A percentile compares a stretch with the other conserved stretches of the same genome.
Evolutionary conservation across 179 eudicot genomes (phyloP).

Genomic region (Patellifolia procumbens): DNA sequence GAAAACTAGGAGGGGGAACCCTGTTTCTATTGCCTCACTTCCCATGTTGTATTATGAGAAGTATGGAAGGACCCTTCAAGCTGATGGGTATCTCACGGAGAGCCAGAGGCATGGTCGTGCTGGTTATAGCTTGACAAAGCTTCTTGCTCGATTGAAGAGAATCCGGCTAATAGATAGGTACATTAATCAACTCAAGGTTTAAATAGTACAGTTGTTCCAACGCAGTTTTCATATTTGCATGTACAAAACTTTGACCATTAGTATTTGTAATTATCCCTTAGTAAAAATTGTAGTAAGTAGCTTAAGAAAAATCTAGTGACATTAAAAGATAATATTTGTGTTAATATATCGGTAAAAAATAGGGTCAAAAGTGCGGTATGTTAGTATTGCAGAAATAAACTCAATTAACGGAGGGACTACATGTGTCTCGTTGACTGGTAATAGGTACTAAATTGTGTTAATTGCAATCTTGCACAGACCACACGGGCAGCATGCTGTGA

Average conservation of each 20-base stretch:
- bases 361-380: no score
- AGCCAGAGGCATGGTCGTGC: conserved; percentile 91
- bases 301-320: no score
- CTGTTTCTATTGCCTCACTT: conserved; percentile 83
- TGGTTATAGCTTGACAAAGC: conserved; percentile 89
- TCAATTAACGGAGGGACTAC: no score
- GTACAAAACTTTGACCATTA: no score
- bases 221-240: no score
- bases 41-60: conserved; percentile 76
- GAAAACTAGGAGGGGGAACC: conserved; percentile 57
- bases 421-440: neutral
- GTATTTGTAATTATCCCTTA: no score
- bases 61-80: conserved; percentile 70
- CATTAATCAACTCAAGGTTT: neutral
- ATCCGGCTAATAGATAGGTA: conserved; percentile 78
- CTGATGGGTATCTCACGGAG: conserved; percentile 89
- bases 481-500: conserved; percentile 61
- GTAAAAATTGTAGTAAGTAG: no score
- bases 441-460: neutral
- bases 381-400: no score
- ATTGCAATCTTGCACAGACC: conserved; percentile 42
- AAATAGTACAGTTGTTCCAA: no score
- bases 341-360: no score
- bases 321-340: no score
- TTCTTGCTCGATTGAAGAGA: conserved; percentile 69